phyloP scores from a whole-genome alignment of 2,329 filamentous ascomycete species.

The Coleophoma eucalyptorum region DNA sequence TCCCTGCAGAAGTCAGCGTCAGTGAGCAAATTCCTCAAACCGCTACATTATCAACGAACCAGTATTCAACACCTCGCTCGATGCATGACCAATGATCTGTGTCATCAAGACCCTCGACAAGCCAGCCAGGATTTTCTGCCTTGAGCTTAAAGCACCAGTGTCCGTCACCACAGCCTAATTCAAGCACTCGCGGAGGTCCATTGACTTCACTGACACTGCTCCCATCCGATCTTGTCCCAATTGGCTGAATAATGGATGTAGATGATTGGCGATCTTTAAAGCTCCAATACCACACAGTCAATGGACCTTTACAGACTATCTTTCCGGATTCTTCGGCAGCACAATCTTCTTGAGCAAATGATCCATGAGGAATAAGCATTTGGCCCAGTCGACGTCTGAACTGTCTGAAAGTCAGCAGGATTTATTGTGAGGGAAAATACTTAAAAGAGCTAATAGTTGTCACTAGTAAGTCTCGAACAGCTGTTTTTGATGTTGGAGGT shows the following conservation, averaged over 20 bases:
- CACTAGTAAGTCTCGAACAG: too few relatives aligned
- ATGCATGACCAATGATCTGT: conserved; percentile 22
- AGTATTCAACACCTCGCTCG: conserved; percentile 2
- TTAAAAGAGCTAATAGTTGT: neutral
- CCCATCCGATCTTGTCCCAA: neutral
- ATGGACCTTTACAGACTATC: neutral
- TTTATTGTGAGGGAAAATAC: neutral
- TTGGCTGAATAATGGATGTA: neutral
- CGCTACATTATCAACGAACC: too few relatives aligned
- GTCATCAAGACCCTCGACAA: conserved; percentile 26
- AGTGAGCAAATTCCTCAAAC: too few relatives aligned
- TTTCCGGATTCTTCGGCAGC: neutral
- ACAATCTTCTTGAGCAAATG: neutral
- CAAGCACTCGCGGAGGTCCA: conserved; percentile 20
- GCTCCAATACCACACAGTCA: neutral
- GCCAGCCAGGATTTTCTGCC: conserved; percentile 21
- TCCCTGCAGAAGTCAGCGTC: conserved; percentile 13
- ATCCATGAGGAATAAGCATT: neutral
- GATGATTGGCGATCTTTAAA: conserved; percentile 3
- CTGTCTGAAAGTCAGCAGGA: neutral
- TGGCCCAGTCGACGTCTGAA: neutral
- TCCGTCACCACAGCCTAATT: conserved; percentile 25
- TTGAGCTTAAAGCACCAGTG: conserved; percentile 24
- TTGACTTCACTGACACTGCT: conserved; percentile 7
- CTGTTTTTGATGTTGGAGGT: neutral